Evolutionary conservation across 192 early-diverging fungal species (phyloP), one percentile per base, ranked within the genome.

Genomic region (Backusella tuberculispora): DNA sequence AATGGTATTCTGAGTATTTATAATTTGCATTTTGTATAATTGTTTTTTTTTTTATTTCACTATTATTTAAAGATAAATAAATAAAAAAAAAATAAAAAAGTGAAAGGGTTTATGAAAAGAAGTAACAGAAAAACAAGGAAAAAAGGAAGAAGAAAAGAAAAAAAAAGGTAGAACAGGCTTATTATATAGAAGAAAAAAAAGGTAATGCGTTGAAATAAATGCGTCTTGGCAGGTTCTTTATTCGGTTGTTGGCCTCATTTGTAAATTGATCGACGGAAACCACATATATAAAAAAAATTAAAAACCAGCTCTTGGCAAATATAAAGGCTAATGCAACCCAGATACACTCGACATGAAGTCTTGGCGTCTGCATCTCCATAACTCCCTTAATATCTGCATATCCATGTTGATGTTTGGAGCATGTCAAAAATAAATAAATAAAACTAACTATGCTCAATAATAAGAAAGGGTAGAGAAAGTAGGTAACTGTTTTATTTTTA

Each of bases 261-360:
- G 50, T 53, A 53, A 53, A 53, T 53, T 53, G 50, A 53, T 53
- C 50, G 50, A 53, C 50, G 50, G 50, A 53, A 53, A 53, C 50
- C 19, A 53, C 19, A 48, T 48, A 50, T 19, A 50, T 21, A 53
- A 53, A 53, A 66, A 40, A 66, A 66, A 40, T 67, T 67, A 13
- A 67, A 67, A 67, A 19, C 15, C 66, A 42, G 65, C 37, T 67
- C 65, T 67, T 67, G 65, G 65, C 65, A 66, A 66, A 66, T 10
- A 40, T 42, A 66, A 42, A 43, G 7, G 19, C 66, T 13, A 41
- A 42, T 67, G 19, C 37, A 67, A 67, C 38, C 37, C 15, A 67
- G n/a, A 42, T 67, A 65, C 63, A 40, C 29, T 65, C 38, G 29
- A 66, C 64, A 40, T 66, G 40, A 67, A 67, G 66, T 67, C 66